phyloP scores from a whole-genome alignment of 345 rosid species.

The Camelina laxa region DNA sequence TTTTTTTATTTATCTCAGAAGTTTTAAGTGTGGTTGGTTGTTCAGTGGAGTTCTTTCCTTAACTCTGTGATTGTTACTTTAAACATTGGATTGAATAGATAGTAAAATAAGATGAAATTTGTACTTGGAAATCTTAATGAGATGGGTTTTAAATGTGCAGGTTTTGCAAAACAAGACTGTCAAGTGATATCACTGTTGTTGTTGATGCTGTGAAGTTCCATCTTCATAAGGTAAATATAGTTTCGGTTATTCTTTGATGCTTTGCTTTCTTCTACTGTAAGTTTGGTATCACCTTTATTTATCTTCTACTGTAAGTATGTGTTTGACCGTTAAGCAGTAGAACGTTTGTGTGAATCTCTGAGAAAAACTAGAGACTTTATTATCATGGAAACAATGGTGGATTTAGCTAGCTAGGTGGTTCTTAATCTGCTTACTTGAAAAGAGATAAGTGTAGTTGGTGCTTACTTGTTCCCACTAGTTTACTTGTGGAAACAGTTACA shows the following conservation, averaged over 20 bases:
- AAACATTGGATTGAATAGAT: background rate
- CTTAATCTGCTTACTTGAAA: no score
- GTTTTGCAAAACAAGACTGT: constrained; percentile 75
- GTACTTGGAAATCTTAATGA: background rate
- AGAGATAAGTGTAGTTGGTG: no score
- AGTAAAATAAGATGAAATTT: background rate
- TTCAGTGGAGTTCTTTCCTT: no score
- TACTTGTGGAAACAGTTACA: no score
- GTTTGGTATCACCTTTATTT: constrained; percentile 26
- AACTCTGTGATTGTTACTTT: no score
- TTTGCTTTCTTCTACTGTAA: constrained; percentile 23
- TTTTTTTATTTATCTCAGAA: no score
- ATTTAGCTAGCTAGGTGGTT: constrained; percentile 19
- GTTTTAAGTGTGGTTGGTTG: no score
- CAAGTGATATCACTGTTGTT: constrained; percentile 70
- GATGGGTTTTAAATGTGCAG: constrained; percentile 47
- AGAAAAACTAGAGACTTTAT: no score
- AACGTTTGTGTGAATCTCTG: background rate
- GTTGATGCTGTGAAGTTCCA: constrained; percentile 74
- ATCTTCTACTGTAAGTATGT: background rate
- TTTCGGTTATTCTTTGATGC: constrained; percentile 17
- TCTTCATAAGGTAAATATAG: constrained; percentile 84
- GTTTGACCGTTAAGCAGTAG: background rate
- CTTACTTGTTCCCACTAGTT: no score
- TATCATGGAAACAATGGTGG: background rate